Conservation (phyloP, 2,329 filamentous ascomycete genomes). For the Penicillium oxalicum region DNA sequence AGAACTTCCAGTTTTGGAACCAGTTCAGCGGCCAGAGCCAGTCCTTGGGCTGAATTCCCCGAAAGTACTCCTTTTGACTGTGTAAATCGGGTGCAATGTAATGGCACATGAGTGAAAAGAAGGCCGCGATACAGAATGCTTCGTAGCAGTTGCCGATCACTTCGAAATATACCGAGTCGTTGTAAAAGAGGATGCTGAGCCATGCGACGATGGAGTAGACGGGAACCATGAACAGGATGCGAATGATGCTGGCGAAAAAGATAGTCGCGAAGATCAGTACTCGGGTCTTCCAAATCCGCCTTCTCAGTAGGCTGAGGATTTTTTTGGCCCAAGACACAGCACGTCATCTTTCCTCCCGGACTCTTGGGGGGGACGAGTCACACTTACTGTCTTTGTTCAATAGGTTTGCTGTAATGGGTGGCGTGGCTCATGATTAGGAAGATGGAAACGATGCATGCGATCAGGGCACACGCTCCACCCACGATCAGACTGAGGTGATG, state of each 20-base stretch:
- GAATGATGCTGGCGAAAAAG: slow-evolving; percentile 59
- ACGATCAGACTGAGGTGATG: slow-evolving; percentile 52
- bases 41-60: slow-evolving; percentile 57
- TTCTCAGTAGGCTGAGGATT: background rate
- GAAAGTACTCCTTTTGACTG: slow-evolving; percentile 74
- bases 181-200: slow-evolving; percentile 66
- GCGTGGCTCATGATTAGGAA: slow-evolving; percentile 54
- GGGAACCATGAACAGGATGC: slow-evolving; percentile 81
- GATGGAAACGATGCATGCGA: slow-evolving; percentile 48
- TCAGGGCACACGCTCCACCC: slow-evolving; percentile 47
- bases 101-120: slow-evolving; percentile 50
- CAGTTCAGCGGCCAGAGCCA: slow-evolving; percentile 71
- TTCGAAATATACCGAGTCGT: slow-evolving; percentile 71
- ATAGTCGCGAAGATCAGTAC: slow-evolving; percentile 39
- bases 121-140: slow-evolving; percentile 77
- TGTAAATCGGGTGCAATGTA: slow-evolving; percentile 58
- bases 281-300: slow-evolving; percentile 48
- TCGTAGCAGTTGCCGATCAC: slow-evolving; percentile 79
- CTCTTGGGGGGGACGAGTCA: no score
- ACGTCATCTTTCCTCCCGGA: slow-evolving; percentile 47
- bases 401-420: slow-evolving; percentile 54
- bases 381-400: slow-evolving; percentile 55
- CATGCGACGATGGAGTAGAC: slow-evolving; percentile 69
- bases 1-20: slow-evolving; percentile 63
- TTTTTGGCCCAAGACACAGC: background rate